phyloP scores from a whole-genome alignment of 1,284 basidiomycete genomes.

The Flammula alnicola region DNA sequence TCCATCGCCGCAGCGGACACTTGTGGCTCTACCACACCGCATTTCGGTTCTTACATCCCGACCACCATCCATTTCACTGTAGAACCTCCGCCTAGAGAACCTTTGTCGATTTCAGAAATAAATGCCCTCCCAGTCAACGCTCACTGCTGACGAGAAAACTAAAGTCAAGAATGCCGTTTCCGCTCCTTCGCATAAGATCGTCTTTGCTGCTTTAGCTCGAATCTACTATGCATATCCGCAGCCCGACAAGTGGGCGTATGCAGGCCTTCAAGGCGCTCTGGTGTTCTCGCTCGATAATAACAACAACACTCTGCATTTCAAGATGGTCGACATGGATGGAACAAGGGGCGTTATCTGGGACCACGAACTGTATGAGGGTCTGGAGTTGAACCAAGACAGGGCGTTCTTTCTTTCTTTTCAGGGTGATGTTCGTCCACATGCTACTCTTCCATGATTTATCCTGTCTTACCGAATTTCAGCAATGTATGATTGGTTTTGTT shows the following conservation, averaged over 20 bases:
- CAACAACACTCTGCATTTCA: conserved; percentile 66
- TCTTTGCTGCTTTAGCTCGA: conserved; percentile 78
- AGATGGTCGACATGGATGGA: conserved; percentile 82
- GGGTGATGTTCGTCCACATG: conserved; percentile 77
- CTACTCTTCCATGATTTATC: conserved; percentile 3
- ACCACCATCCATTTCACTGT: too few relatives aligned
- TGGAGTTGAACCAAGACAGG: conserved; percentile 87
- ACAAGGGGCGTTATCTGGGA: conserved; percentile 93
- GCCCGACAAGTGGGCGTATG: conserved; percentile 80
- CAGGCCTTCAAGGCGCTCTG: conserved; percentile 85
- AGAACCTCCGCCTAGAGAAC: background rate
- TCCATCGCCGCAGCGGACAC: too few relatives aligned
- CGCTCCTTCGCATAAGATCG: conserved; percentile 68
- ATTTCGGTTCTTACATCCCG: too few relatives aligned
- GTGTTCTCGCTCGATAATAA: conserved; percentile 71
- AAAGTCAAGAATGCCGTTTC: conserved; percentile 75
- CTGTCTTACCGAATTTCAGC: conserved; percentile 43
- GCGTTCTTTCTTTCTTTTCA: conserved; percentile 94
- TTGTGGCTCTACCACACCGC: background rate
- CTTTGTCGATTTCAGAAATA: conserved; percentile 1
- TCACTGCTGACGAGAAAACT: conserved; percentile 76
- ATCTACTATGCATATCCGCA: conserved; percentile 87
- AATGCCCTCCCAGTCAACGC: conserved; percentile 75
- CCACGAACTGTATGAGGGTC: conserved; percentile 88
- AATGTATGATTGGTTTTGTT: conserved; percentile 90